These are phyloP conservation scores for Phanerodontia chrysosporium DNA, from an alignment of 768 basidiomycete genomes.

Conservation along the genomic window DNA sequence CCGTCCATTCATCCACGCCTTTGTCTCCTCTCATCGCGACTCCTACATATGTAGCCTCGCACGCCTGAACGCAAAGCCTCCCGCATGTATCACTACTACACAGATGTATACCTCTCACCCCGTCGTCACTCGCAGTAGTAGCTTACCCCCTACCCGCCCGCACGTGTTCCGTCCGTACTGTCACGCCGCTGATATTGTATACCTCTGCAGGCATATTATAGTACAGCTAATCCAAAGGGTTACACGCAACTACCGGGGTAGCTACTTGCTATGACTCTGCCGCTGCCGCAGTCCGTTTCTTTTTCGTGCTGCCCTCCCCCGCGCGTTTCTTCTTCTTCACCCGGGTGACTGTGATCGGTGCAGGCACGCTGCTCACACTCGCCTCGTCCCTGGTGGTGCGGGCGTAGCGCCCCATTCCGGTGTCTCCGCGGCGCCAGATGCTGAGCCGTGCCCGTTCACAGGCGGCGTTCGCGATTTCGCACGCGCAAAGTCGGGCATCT, in stretches of 20 bases:
- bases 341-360: conserved; percentile 73
- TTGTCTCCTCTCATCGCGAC: background rate
- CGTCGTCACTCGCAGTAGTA: conserved; percentile 8
- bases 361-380: conserved; percentile 53
- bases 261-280: conserved; percentile 11
- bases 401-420: background rate
- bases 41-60: conserved; percentile 1
- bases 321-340: conserved; percentile 65
- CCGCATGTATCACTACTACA: conserved; percentile 14
- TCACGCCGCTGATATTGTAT: conserved; percentile 11
- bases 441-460: conserved; percentile 24
- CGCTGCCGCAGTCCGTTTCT: conserved; percentile 52
- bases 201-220: conserved; percentile 18
- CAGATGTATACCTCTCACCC: conserved; percentile 8
- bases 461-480: conserved; percentile 8
- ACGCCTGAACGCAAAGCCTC: background rate
- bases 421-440: conserved; percentile 19
- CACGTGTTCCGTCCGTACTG: background rate
- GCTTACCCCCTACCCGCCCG: background rate
- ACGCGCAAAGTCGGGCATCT: conserved; percentile 71
- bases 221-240: conserved; percentile 23
- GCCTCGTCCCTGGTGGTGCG: conserved; percentile 23
- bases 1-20: conserved; percentile 1
- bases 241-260: conserved; percentile 5
- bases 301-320: conserved; percentile 44